These are phyloP conservation scores for Bromus sterilis DNA, from an alignment of 176 grass and related monocot species.

Conservation along the genomic window DNA sequence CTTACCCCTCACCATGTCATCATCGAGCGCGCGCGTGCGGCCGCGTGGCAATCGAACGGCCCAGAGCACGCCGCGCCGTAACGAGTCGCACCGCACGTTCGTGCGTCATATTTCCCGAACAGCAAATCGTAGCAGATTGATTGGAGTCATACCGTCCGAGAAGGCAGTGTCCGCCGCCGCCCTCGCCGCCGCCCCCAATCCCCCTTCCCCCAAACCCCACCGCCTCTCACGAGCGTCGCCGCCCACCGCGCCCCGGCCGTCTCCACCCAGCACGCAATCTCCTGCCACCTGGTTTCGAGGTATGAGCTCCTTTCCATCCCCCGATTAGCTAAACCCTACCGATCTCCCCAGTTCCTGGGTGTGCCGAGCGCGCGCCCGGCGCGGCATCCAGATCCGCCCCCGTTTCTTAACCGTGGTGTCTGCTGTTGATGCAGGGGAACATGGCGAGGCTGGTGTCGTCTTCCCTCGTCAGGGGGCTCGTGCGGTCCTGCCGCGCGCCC, in stretches of 20 bases:
- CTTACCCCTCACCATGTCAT: too few relatives aligned
- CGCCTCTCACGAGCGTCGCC: neutral
- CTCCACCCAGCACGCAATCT: neutral
- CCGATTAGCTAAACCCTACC: neutral
- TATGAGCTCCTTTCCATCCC: neutral
- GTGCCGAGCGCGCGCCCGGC: neutral
- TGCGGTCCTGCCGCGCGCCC: conserved; percentile 21
- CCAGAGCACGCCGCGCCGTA: neutral
- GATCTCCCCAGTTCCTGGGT: neutral
- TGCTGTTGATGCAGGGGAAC: conserved; percentile 8
- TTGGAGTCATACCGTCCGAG: neutral
- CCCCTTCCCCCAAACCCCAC: neutral
- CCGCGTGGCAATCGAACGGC: neutral
- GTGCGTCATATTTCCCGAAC: neutral
- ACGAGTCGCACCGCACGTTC: neutral
- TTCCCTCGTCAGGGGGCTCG: conserved; percentile 28
- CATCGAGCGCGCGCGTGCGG: neutral
- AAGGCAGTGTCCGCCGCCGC: neutral
- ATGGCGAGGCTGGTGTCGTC: conserved; percentile 41
- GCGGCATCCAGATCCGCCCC: neutral
- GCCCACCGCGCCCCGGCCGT: neutral
- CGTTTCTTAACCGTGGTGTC: neutral
- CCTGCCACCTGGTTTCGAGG: neutral
- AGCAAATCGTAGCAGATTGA: neutral
- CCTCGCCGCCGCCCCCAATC: neutral